phyloP scores from a whole-genome alignment of 805 yeast species.

The Candida palmyrensis region DNA sequence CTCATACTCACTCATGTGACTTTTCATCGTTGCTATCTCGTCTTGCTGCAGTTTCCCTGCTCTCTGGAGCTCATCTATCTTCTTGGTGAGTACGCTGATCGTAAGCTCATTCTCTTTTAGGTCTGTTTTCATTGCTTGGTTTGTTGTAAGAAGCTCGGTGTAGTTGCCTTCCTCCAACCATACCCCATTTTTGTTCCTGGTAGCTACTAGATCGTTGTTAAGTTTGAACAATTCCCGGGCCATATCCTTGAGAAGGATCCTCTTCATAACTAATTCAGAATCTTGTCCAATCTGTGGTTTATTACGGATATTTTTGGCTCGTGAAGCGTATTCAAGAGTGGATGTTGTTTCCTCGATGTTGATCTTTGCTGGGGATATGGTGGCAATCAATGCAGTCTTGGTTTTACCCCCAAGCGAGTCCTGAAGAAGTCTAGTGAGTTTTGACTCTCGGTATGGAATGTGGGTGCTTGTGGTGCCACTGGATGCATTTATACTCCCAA shows the following conservation, averaged over 20 bases:
- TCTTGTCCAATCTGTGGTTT: slow-evolving; percentile 46
- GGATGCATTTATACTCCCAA: too few relatives aligned
- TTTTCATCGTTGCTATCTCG: background rate
- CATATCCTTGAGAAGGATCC: slow-evolving; percentile 47
- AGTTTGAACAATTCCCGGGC: slow-evolving; percentile 51
- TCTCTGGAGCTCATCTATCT: background rate
- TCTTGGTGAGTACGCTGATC: background rate
- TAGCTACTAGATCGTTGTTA: slow-evolving; percentile 56
- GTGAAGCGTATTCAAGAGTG: slow-evolving; percentile 81
- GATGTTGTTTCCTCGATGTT: slow-evolving; percentile 80
- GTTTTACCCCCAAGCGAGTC: slow-evolving; percentile 87
- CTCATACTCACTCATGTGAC: background rate
- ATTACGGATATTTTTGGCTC: slow-evolving; percentile 76
- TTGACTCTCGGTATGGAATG: slow-evolving; percentile 83
- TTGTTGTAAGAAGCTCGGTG: slow-evolving; percentile 16
- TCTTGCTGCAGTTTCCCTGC: background rate
- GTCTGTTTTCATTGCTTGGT: slow-evolving; percentile 23
- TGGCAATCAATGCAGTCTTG: slow-evolving; percentile 81
- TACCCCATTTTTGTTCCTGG: slow-evolving; percentile 61
- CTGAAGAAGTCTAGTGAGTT: slow-evolving; percentile 67
- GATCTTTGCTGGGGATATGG: slow-evolving; percentile 75
- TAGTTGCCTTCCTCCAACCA: slow-evolving; percentile 59
- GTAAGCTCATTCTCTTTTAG: slow-evolving; percentile 12
- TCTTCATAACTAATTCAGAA: slow-evolving; percentile 42
- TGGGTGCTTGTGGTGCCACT: slow-evolving; percentile 28